Conservation (phyloP, 768 basidiomycete species). For the Pisolithus microcarpus region DNA sequence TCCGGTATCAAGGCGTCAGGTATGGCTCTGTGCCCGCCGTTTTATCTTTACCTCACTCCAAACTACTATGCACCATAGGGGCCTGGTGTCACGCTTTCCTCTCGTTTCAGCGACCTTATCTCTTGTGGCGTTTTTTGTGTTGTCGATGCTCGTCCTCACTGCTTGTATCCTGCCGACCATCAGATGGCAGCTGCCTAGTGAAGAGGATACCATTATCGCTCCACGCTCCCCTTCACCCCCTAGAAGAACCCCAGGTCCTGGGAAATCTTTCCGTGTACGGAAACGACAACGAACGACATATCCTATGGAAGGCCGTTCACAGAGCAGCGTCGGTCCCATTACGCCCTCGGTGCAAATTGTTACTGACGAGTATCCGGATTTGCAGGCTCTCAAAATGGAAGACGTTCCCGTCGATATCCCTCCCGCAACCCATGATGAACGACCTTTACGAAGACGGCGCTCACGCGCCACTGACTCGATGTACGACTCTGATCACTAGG, state of each 20-base stretch:
- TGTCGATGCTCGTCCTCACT: conserved; percentile 40
- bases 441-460: conserved; percentile 39
- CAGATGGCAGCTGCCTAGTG: conserved; percentile 17
- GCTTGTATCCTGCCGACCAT: conserved; percentile 47
- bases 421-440: conserved; percentile 21
- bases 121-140: conserved; percentile 38
- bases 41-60: neutral
- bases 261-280: conserved; percentile 17
- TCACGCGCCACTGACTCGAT: conserved; percentile 33
- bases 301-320: conserved; percentile 14
- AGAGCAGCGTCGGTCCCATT: conserved; percentile 17
- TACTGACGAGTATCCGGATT: conserved; percentile 8
- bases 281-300: conserved; percentile 22
- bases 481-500: conserved; percentile 25
- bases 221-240: neutral
- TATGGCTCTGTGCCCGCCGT: conserved; percentile 24
- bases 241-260: conserved; percentile 14
- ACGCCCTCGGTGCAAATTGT: neutral
- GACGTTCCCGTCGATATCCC: conserved; percentile 25
- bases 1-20: conserved; percentile 67
- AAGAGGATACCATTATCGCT: conserved; percentile 7
- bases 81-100: conserved; percentile 65
- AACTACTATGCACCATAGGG: conserved; percentile 32
- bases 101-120: conserved; percentile 44
- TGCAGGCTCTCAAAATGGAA: conserved; percentile 22